These are phyloP conservation scores for Orychophragmus violaceus DNA, from an alignment of 345 rosid species.

Conservation along the genomic window DNA sequence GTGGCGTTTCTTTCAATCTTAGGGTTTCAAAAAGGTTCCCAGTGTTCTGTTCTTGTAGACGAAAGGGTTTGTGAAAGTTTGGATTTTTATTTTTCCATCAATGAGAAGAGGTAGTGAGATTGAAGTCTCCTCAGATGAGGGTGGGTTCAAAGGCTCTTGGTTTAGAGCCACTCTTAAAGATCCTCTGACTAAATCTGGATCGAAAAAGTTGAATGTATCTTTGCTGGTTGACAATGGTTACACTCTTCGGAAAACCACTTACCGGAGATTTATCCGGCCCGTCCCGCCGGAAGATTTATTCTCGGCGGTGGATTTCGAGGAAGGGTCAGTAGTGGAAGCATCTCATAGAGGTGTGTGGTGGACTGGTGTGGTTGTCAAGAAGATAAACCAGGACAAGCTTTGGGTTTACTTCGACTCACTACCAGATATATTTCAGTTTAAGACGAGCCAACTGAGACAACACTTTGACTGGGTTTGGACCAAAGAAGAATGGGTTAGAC, in stretches of 20 bases:
- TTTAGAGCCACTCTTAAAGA: background rate
- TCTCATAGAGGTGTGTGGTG: background rate
- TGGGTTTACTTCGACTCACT: background rate
- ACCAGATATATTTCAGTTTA: background rate
- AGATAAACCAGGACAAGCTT: background rate
- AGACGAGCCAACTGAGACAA: background rate
- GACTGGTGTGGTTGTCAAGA: background rate
- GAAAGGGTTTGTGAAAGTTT: too few relatives aligned
- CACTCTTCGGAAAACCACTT: background rate
- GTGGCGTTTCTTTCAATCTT: too few relatives aligned
- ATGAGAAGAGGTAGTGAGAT: too few relatives aligned
- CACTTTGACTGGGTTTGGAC: slow-evolving; percentile 4
- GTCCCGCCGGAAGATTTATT: background rate
- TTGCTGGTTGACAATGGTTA: slow-evolving; percentile 44
- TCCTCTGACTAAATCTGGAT: background rate
- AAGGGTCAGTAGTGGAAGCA: background rate
- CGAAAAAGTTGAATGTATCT: slow-evolving; percentile 26
- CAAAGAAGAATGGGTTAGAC: slow-evolving; percentile 24
- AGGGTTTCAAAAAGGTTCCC: too few relatives aligned
- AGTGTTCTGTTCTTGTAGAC: too few relatives aligned
- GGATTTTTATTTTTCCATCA: too few relatives aligned
- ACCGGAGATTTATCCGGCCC: background rate
- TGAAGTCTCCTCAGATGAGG: too few relatives aligned
- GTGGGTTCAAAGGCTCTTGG: background rate
- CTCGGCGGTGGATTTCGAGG: background rate